A percentile compares a stretch with the other conserved stretches of the same genome.
Evolutionary conservation across 768 basidiomycete species (phyloP).

Genomic region (Chalciporus chontae): DNA sequence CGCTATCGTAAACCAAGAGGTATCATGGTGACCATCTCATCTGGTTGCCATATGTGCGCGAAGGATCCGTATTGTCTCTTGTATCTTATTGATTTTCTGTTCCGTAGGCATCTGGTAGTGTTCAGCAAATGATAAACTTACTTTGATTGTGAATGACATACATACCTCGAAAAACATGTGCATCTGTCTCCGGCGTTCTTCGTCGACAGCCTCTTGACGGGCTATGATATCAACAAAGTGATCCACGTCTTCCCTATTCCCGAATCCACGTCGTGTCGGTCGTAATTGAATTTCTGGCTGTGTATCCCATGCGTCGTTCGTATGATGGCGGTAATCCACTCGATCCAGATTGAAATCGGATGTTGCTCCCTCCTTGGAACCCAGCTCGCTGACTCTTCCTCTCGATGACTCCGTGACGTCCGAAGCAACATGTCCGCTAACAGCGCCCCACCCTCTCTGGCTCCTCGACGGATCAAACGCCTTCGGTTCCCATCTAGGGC

Average conservation of each 20-base stretch:
- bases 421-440: constrained; percentile 9
- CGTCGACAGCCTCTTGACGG: constrained; percentile 34
- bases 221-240: constrained; percentile 49
- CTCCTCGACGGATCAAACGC: neutral
- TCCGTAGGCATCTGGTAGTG: constrained; percentile 50
- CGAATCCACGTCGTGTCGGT: constrained; percentile 1
- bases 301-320: constrained; percentile 1
- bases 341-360: neutral
- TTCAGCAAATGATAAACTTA: neutral
- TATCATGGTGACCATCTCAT: neutral
- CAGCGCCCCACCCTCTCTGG: constrained; percentile 11
- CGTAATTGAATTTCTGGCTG: neutral
- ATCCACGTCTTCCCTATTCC: constrained; percentile 16
- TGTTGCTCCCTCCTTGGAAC: constrained; percentile 9
- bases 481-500: constrained; percentile 8
- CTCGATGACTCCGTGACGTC: constrained; percentile 20
- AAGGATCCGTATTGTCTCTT: constrained; percentile 44
- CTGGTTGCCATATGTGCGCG: constrained; percentile 12
- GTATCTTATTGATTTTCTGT: constrained; percentile 49
- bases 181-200: constrained; percentile 42
- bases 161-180: constrained; percentile 49
- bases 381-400: constrained; percentile 18
- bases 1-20: neutral
- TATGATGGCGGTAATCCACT: neutral
- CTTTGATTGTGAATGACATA: constrained; percentile 2